Base-by-base conservation (phyloP, 495 filamentous ascomycete species). In the Poronia punctata region DNA sequence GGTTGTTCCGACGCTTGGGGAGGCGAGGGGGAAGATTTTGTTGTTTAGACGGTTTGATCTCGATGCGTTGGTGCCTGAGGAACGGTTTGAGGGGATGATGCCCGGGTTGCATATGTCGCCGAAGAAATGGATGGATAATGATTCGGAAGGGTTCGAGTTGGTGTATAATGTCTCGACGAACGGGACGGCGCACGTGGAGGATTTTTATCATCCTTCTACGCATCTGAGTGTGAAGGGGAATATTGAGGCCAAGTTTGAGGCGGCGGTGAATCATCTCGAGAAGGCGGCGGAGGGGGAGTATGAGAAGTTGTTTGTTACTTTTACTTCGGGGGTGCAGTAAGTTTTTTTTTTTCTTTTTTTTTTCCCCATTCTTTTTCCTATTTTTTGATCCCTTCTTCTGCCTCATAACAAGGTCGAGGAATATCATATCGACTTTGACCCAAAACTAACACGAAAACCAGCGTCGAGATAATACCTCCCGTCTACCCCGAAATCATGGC, bases 101-200 rank as follows among this genome's bases (percentile, higher is more conserved):
- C 56, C 59, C 6, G 84, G 84, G 3, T 80, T 77, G 67, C 80
- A 84, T n/a, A 76, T 95, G 37, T 70, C 87, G 53, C 88, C 79
- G n/a, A 65, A 66, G 24, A 65, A 66, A 35, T 95, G 88, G 88
- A 72, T 74, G 0, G 79, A 92, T 58, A 92, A 95, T 53, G 81
- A 77, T 7, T 68, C 78, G 3, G 62, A 82, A 46, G 72, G 75
- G n/a, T 59, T 61, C 17, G 48, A 31, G 33, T 42, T 61, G 3
- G 48, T 53, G 17, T 61, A 49, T 17, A 56, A 59, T 29, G 60
- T 58, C 7, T 78, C 74, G 24, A 68, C 71, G 0, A 76, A 74
- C 48, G 81, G 81, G 7, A 72, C 80, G 37, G 72, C 90, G 27
- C 77, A 79, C 48, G 76, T 95, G 20, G 88, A 95, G 63, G 88